Evolutionary conservation across 129 eudicot species (phyloP), one percentile per base, ranked within the genome.

Genomic region (Logfia minima): DNA sequence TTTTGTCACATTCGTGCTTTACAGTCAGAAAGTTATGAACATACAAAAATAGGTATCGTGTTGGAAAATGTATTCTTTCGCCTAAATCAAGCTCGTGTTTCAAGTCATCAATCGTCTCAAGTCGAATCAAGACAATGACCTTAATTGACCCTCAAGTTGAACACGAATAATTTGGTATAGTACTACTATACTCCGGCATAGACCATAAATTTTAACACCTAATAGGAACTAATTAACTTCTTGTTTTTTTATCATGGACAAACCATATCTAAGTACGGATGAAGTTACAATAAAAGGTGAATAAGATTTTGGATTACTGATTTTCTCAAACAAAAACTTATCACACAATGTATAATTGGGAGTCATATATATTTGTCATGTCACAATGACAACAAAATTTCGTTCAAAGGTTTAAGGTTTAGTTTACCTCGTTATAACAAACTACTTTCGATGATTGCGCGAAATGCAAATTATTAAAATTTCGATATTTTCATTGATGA

Each of bases 1-100:
- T 79, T 68, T 13, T 87, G 91, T 82, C 88, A 6, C 41, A 35
- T 87, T 76, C 59, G 24, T 31, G 7, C 24, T 52, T 51, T 16
- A 26, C 24, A 26, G 3, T 23, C 29, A 70, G 5, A 28, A 1
- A 51, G 3, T 26, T 28, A 71, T 48, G 75, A 51, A 48, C 61
- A 28, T 71, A 52, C 75, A 71, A 71, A 71, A 26, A 17, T 71
- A 18, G 75, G 64, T 28, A 51, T 71, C 75, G 4, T 26, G 35
- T 16, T 6, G 5, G 35, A n/a, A 43, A 41, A 24, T 23, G 19
- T 69, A 32, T 28, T 71, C 34, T 18, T 34, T 67, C 48, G 1
- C 8, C 52, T 55, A 26, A 71, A 21, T 48, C 26, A 48, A 34
- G 31, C 41, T 24, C 43, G 16, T 23, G 22, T 16, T 64, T 29